Base-by-base conservation (phyloP, 768 basidiomycete genomes). In the Leccinum subgranulosum region DNA sequence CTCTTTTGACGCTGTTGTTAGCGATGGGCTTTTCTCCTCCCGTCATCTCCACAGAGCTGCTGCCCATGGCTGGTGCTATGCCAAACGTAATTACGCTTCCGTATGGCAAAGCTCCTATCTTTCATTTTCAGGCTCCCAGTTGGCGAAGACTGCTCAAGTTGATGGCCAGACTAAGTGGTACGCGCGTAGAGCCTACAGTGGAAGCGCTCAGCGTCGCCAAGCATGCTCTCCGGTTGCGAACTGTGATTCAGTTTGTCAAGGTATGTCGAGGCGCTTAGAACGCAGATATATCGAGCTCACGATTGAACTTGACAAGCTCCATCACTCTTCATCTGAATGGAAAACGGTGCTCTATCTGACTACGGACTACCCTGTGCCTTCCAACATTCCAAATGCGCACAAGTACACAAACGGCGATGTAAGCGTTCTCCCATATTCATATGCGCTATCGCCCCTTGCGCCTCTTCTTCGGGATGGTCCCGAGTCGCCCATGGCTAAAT, bases 221-320 rank as follows among this genome's bases (percentile, higher is more conserved):
- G 64, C 75, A 74, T 17, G 81, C 81, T 6, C 75, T 86, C 51
- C 80, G 79, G 58, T 73, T 93, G 47, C 85, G 91, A 43, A 85
- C 85, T 0, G 87, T 92, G 0, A 73, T 93, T 55, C 90, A 92
- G 64, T 90, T 92, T 64, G 78, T 90, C 51, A 88, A 85, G 77
- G 90, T 89, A 63, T 53, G 80, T 64, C 34, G 9, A 52, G 46
- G 14, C 49, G 31, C 19, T 33, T 33, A 45, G 54, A 12, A 49
- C 21, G 52, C 39, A 34, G 27, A 51, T 10, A 0, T 14, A 11
- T 34, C 10, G 10, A 59, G 39, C 58, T 60, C 47, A 60, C 47
- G 28, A 12, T 17, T 10, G 19, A 48, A 28, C 31, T 64, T 41
- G 29, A 28, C 49, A 60, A 91, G 88, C 77, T 85, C 9, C 83